Percentiles rank a stretch among this genome's conserved stretches.
phyloP scores from a whole-genome alignment of 805 yeast species.

The Yamadazyma sp. region DNA sequence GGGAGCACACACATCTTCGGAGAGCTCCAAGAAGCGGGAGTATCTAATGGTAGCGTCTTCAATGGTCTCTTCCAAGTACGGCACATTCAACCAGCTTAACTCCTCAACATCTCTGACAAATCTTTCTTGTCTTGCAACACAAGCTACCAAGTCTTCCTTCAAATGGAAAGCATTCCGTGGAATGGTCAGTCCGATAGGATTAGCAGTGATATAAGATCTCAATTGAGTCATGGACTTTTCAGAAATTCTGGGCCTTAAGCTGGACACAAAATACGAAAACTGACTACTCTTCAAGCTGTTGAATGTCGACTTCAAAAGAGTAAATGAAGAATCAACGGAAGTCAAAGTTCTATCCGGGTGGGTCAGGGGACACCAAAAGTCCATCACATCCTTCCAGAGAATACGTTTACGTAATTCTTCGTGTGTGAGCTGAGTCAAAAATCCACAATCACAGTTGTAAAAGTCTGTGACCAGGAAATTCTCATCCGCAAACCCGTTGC shows the following conservation, averaged over 20 bases:
- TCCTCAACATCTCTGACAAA: slow-evolving; percentile 23
- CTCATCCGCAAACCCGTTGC: slow-evolving; percentile 14
- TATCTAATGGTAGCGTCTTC: slow-evolving; percentile 21
- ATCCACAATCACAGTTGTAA: slow-evolving; percentile 18
- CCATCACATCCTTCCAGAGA: slow-evolving; percentile 13
- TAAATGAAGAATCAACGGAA: not conserved
- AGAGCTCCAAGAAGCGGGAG: slow-evolving; percentile 16
- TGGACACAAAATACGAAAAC: slow-evolving; percentile 3
- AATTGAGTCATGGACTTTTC: slow-evolving; percentile 4
- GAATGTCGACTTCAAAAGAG: slow-evolving; percentile 1
- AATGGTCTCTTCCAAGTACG: slow-evolving; percentile 14
- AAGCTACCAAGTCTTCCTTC: slow-evolving; percentile 26
- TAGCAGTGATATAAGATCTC: slow-evolving; percentile 4
- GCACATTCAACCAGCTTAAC: slow-evolving; percentile 20
- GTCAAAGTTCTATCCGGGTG: not conserved
- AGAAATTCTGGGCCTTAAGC: not conserved
- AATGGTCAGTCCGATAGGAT: slow-evolving; percentile 11
- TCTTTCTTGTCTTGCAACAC: slow-evolving; percentile 23
- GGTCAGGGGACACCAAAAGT: slow-evolving; percentile 4
- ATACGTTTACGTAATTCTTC: slow-evolving; percentile 23
- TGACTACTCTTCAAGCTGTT: slow-evolving; percentile 1
- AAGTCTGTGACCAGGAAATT: slow-evolving; percentile 5
- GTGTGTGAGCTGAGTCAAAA: slow-evolving; percentile 15
- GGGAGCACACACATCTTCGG: slow-evolving; percentile 5
- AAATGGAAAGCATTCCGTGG: slow-evolving; percentile 3